Evolutionary conservation across 129 eudicot genomes (phyloP).

Genomic region (Centella asiatica): DNA sequence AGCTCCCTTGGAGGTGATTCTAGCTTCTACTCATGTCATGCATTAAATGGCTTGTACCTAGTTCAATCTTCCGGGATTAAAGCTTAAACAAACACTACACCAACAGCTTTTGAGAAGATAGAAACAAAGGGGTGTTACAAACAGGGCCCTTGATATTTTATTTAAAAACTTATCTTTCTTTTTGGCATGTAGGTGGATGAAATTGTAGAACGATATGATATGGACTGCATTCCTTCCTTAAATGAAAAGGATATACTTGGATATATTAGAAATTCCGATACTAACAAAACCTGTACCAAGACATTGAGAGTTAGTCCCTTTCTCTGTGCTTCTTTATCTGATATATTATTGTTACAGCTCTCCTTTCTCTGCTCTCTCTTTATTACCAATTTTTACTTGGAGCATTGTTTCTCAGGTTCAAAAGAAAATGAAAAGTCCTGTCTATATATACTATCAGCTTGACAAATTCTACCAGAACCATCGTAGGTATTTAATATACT

Average conservation of each 20-base stretch:
- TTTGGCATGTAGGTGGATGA: constrained; percentile 63
- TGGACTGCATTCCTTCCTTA: constrained; percentile 40
- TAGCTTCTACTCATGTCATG: too few relatives aligned
- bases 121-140: too few relatives aligned
- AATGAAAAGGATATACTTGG: constrained; percentile 20
- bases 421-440: constrained; percentile 72
- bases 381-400: constrained; percentile 5
- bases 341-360: neutral
- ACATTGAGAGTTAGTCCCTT: constrained; percentile 52
- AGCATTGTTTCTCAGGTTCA: constrained; percentile 42
- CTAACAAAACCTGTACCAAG: constrained; percentile 61
- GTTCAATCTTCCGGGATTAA: too few relatives aligned
- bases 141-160: too few relatives aligned
- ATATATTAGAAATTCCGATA: constrained; percentile 33
- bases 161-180: too few relatives aligned
- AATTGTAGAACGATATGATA: constrained; percentile 65
- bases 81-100: too few relatives aligned
- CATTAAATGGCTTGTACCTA: too few relatives aligned
- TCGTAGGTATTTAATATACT: constrained; percentile 40
- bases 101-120: too few relatives aligned
- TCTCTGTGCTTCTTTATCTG: neutral
- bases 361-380: neutral
- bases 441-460: constrained; percentile 77
- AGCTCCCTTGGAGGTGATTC: too few relatives aligned
- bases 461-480: constrained; percentile 88